Conservation (phyloP, 176 grass and related monocot species). For the Eleusine indica region DNA sequence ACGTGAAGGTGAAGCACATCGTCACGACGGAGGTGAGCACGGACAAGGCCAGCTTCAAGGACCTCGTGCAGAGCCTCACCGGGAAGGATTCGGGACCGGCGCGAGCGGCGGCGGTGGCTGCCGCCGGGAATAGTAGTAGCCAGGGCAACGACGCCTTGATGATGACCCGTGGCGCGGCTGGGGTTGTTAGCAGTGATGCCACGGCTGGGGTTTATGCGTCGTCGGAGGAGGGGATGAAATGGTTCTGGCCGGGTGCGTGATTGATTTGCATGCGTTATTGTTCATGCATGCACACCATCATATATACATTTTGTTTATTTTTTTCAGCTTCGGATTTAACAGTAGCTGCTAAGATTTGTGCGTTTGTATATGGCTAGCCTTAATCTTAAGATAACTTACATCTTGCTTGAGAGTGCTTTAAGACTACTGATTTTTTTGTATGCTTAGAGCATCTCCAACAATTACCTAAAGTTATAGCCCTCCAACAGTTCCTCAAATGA, state of each 20-base stretch:
- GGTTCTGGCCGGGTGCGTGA: slow-evolving; percentile 18
- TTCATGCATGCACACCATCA: not conserved
- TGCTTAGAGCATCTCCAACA: too few relatives aligned
- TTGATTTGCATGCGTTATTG: not conserved
- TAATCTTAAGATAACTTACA: too few relatives aligned
- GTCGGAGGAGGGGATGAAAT: not conserved
- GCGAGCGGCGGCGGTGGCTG: slow-evolving; percentile 4
- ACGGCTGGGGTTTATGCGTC: not conserved
- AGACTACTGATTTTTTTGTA: too few relatives aligned
- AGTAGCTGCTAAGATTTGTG: too few relatives aligned
- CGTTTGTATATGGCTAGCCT: too few relatives aligned
- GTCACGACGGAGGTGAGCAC: slow-evolving; percentile 44
- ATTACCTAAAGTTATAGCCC: too few relatives aligned
- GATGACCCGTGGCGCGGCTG: too few relatives aligned
- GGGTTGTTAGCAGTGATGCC: not conserved
- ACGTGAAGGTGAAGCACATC: slow-evolving; percentile 52
- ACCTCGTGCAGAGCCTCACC: slow-evolving; percentile 54
- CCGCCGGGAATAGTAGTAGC: not conserved
- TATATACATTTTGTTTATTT: not conserved
- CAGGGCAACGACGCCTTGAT: not conserved
- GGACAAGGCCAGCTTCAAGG: slow-evolving; percentile 49
- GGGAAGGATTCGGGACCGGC: slow-evolving; percentile 51
- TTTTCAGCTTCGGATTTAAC: too few relatives aligned
- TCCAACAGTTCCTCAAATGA: too few relatives aligned
- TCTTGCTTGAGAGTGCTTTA: too few relatives aligned